phyloP scores from a whole-genome alignment of 2,329 filamentous ascomycete species.

The Plectosphaerella cucumerina region DNA sequence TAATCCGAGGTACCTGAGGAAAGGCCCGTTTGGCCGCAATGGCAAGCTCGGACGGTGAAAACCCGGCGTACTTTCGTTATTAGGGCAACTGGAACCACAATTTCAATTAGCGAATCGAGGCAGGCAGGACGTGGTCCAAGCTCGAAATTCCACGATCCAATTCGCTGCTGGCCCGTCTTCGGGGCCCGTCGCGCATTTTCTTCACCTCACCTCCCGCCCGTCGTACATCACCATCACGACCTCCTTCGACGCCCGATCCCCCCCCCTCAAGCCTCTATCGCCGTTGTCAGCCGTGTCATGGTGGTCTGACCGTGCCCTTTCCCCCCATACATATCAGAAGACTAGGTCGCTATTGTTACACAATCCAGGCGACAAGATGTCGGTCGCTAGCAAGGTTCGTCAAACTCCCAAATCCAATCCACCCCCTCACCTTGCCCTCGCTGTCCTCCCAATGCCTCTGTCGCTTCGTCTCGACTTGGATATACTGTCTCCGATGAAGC shows the following conservation, averaged over 20 bases:
- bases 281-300: slow-evolving; percentile 9
- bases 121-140: slow-evolving; percentile 2
- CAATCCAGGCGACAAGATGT: slow-evolving; percentile 18
- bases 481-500: not conserved
- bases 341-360: slow-evolving; percentile 18
- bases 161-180: slow-evolving; percentile 4
- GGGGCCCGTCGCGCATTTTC: slow-evolving; percentile 13
- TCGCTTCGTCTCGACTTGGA: not conserved
- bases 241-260: slow-evolving; percentile 12
- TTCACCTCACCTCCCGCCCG: slow-evolving; percentile 13
- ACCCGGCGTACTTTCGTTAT: no score
- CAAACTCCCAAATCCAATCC: not conserved
- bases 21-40: no score
- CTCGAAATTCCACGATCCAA: not conserved
- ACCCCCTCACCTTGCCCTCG: not conserved
- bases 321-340: slow-evolving; percentile 13
- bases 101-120: slow-evolving; percentile 5
- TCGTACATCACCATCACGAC: slow-evolving; percentile 11
- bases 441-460: not conserved
- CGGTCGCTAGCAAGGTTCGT: slow-evolving; percentile 16
- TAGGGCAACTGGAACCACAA: not conserved
- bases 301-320: slow-evolving; percentile 16
- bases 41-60: no score
- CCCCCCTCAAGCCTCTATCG: slow-evolving; percentile 4
- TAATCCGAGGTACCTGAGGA: no score